Conservation (phyloP, 176 grass and related monocot genomes). For the Dendrocalamus sinicus region DNA sequence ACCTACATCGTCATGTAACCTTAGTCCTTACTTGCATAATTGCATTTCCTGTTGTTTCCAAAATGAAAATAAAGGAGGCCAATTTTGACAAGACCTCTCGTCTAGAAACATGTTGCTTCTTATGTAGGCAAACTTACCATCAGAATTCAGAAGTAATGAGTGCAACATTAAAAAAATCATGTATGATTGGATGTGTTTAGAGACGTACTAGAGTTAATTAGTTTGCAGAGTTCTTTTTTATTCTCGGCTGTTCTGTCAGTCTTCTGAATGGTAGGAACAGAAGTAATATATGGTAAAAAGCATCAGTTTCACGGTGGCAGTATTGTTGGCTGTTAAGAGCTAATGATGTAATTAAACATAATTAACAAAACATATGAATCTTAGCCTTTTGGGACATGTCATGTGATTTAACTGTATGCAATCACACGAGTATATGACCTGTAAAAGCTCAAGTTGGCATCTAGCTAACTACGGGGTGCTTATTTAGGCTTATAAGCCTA, state of each 20-base stretch:
- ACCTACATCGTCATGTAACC: neutral
- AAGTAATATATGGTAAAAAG: neutral
- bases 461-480: neutral
- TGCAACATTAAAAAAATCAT: neutral
- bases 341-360: neutral
- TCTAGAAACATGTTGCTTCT: neutral
- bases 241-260: neutral
- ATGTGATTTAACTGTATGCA: neutral
- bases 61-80: neutral
- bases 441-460: neutral
- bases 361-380: neutral
- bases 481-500: too few species aligned
- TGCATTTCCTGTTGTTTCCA: constrained; percentile 41
- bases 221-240: neutral
- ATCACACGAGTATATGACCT: neutral
- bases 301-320: neutral
- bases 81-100: constrained; percentile 21
- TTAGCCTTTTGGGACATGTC: neutral
- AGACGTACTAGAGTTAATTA: too few species aligned
- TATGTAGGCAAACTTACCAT: constrained; percentile 4
- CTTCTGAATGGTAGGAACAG: neutral
- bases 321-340: neutral
- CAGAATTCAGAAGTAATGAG: neutral
- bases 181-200: neutral
- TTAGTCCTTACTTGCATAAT: constrained; percentile 39